These are phyloP conservation scores for Clohesyomyces aquaticus DNA, from an alignment of 495 filamentous ascomycete species.

Conservation along the genomic window DNA sequence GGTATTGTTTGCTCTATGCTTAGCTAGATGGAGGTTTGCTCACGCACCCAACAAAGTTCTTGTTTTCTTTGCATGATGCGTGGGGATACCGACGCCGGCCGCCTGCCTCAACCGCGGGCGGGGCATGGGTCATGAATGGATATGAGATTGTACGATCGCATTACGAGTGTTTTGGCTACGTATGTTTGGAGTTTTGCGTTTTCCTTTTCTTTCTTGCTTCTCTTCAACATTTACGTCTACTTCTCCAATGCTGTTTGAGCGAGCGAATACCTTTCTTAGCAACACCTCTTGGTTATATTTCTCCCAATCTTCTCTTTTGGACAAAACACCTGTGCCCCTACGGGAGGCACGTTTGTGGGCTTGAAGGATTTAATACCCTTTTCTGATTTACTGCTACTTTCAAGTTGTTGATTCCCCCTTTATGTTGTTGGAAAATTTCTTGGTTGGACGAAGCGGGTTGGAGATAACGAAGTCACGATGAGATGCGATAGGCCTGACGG, in stretches of 20 bases:
- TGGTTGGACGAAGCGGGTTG: background rate
- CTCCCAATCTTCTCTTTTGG: constrained; percentile 4
- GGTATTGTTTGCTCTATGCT: constrained; percentile 30
- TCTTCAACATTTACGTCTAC: constrained; percentile 1
- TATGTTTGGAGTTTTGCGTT: background rate
- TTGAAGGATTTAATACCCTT: constrained; percentile 36
- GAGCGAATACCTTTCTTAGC: constrained; percentile 18
- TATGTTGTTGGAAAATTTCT: background rate
- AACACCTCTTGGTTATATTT: constrained; percentile 5
- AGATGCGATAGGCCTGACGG: background rate
- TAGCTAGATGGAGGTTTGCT: constrained; percentile 35
- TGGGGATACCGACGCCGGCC: too few relatives aligned
- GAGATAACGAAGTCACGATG: background rate
- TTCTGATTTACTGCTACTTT: background rate
- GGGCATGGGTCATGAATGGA: constrained; percentile 4
- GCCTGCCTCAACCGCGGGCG: too few relatives aligned
- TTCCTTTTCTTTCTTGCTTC: constrained; percentile 2
- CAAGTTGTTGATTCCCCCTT: background rate
- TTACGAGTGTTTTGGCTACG: constrained; percentile 17
- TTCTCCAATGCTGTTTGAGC: too few relatives aligned
- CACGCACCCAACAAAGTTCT: constrained; percentile 27
- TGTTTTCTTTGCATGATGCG: constrained; percentile 22
- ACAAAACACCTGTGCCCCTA: constrained; percentile 15
- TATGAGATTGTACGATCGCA: constrained; percentile 37
- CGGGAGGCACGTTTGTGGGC: constrained; percentile 4